Conservation (phyloP, 2,329 filamentous ascomycete genomes). For the Arthrobotrys conoides region DNA sequence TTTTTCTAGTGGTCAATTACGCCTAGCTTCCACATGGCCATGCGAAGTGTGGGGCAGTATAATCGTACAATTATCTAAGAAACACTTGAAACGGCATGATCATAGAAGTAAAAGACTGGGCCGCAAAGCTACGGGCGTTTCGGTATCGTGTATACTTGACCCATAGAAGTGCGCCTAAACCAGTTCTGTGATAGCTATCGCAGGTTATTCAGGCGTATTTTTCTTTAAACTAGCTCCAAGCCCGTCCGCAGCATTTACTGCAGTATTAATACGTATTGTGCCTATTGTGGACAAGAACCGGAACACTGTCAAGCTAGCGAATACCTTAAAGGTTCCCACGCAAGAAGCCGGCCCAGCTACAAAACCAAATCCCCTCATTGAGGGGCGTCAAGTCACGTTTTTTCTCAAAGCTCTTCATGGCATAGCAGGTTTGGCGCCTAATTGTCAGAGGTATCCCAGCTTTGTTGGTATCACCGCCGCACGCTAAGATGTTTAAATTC, state of each 20-base stretch:
- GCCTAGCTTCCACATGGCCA: not conserved
- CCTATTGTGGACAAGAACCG: not conserved
- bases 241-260: slow-evolving; percentile 32
- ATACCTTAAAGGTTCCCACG: not conserved
- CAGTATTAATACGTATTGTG: not conserved
- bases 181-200: not conserved
- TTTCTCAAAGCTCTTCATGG: slow-evolving; percentile 26
- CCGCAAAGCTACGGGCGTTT: not conserved
- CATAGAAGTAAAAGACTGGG: not conserved
- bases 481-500: slow-evolving; percentile 28
- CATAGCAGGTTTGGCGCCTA: slow-evolving; percentile 46
- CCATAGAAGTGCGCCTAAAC: not conserved
- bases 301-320: not conserved
- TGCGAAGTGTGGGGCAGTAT: not conserved
- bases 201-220: slow-evolving; percentile 10
- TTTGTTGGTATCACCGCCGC: slow-evolving; percentile 23
- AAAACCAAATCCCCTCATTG: slow-evolving; percentile 20
- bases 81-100: not conserved
- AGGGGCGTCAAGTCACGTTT: slow-evolving; percentile 35
- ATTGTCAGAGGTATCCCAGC: slow-evolving; percentile 20
- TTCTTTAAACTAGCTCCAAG: not conserved
- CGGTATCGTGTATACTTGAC: not conserved
- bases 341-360: too few species aligned
- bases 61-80: not conserved
- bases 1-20: not conserved